Evolutionary conservation across 2,329 filamentous ascomycete genomes (phyloP).

Genomic region (Colletotrichum sp.): DNA sequence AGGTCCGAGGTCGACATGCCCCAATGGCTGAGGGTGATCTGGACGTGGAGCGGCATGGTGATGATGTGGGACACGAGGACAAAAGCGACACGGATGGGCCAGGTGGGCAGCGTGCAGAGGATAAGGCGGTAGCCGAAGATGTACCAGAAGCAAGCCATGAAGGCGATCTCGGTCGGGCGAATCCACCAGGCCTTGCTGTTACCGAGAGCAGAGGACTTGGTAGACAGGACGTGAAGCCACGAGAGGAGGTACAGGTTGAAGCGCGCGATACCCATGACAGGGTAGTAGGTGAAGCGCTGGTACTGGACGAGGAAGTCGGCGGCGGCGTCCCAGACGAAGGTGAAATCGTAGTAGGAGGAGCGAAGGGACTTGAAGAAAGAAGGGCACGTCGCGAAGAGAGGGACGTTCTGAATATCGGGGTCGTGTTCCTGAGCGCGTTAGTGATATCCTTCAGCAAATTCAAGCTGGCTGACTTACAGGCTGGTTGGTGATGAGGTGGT

Average conservation of each 20-base stretch:
- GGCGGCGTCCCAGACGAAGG: conserved; percentile 66
- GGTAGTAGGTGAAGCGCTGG: conserved; percentile 73
- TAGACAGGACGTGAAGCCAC: conserved; percentile 67
- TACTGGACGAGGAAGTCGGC: conserved; percentile 64
- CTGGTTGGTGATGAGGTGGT: conserved; percentile 70
- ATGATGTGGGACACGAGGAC: conserved; percentile 68
- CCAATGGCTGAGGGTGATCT: conserved; percentile 76
- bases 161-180: conserved; percentile 67
- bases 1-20: conserved; percentile 73
- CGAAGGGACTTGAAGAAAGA: conserved; percentile 67
- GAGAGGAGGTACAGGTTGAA: conserved; percentile 76
- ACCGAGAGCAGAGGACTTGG: conserved; percentile 59
- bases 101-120: conserved; percentile 63
- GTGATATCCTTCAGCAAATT: not conserved
- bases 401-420: conserved; percentile 69
- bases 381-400: conserved; percentile 71
- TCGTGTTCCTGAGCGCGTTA: conserved; percentile 51
- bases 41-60: conserved; percentile 72
- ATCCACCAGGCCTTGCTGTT: conserved; percentile 67
- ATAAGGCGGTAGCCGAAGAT: conserved; percentile 71
- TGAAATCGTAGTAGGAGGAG: conserved; percentile 70
- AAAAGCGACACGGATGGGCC: conserved; percentile 62
- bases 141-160: conserved; percentile 70
- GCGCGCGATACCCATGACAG: conserved; percentile 68
- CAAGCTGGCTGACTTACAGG: conserved; percentile 39